These are phyloP conservation scores for Penicillium sclerotigenum DNA, from an alignment of 2,329 filamentous ascomycete genomes.

Conservation along the genomic window DNA sequence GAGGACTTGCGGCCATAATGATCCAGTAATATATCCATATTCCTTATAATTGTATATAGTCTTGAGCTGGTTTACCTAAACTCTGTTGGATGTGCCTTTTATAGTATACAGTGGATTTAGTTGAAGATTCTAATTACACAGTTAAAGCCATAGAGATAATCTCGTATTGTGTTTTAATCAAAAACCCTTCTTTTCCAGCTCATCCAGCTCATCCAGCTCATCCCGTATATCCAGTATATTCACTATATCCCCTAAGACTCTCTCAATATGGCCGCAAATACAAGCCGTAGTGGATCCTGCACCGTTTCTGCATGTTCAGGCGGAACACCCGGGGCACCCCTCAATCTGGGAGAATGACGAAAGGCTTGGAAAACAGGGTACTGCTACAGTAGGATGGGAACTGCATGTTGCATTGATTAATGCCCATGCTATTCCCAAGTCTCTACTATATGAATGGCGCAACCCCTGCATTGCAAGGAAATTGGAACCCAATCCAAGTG, in stretches of 20 bases:
- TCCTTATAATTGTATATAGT: too few relatives aligned
- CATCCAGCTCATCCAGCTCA: too few relatives aligned
- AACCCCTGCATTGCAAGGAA: constrained; percentile 10
- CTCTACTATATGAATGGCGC: constrained; percentile 18
- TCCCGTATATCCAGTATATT: too few relatives aligned
- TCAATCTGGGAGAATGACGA: constrained; percentile 2
- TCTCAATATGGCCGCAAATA: not conserved
- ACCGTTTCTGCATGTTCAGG: not conserved
- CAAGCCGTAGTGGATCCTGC: not conserved
- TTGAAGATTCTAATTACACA: not conserved
- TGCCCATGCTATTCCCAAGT: not conserved
- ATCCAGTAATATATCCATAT: not conserved
- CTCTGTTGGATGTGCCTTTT: not conserved
- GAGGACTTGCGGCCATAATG: not conserved
- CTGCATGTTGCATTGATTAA: constrained; percentile 5
- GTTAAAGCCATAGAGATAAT: too few relatives aligned
- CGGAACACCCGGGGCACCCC: constrained; percentile 3
- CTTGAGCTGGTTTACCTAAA: not conserved
- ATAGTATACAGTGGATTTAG: too few relatives aligned
- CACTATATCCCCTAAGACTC: too few relatives aligned
- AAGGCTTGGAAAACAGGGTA: not conserved
- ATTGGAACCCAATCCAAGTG: not conserved
- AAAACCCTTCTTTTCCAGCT: too few relatives aligned
- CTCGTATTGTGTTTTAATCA: not conserved
- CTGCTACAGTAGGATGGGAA: not conserved